phyloP scores from a whole-genome alignment of 495 filamentous ascomycete species.

The Aspergillus kassunensis region DNA sequence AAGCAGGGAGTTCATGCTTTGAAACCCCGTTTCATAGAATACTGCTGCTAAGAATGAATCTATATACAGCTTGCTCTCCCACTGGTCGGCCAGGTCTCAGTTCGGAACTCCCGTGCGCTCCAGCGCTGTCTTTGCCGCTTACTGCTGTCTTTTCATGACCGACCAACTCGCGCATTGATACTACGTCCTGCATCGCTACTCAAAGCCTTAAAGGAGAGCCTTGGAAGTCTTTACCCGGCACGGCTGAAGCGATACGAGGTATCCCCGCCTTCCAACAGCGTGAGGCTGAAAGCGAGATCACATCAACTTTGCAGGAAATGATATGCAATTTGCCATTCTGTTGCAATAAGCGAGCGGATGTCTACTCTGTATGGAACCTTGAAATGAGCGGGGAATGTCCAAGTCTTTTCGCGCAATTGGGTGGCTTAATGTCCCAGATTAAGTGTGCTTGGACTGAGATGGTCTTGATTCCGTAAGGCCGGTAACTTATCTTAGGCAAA shows the following conservation, averaged over 20 bases:
- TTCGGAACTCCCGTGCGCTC: not conserved
- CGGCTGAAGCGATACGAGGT: not conserved
- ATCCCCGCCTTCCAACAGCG: not conserved
- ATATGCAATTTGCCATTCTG: not conserved
- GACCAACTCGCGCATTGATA: too few relatives aligned
- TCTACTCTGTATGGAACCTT: not conserved
- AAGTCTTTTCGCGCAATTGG: not conserved
- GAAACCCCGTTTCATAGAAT: too few relatives aligned
- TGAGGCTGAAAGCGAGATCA: constrained; percentile 7
- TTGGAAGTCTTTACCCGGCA: not conserved
- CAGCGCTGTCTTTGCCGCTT: not conserved
- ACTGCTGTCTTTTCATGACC: too few relatives aligned
- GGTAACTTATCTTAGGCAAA: too few relatives aligned
- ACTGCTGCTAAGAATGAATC: too few relatives aligned
- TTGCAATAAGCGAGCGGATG: not conserved
- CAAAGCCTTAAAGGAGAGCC: too few relatives aligned
- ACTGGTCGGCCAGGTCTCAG: not conserved
- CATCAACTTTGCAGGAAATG: not conserved
- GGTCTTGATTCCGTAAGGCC: not conserved
- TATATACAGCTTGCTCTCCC: not conserved
- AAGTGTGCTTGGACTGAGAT: not conserved
- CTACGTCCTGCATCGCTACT: not conserved
- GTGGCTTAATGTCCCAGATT: not conserved
- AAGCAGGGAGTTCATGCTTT: too few relatives aligned
- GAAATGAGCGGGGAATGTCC: not conserved